Percentiles rank a stretch among this genome's conserved stretches.
Conservation (phyloP, 129 eudicot species). For the Scalesia atractyloides region DNA sequence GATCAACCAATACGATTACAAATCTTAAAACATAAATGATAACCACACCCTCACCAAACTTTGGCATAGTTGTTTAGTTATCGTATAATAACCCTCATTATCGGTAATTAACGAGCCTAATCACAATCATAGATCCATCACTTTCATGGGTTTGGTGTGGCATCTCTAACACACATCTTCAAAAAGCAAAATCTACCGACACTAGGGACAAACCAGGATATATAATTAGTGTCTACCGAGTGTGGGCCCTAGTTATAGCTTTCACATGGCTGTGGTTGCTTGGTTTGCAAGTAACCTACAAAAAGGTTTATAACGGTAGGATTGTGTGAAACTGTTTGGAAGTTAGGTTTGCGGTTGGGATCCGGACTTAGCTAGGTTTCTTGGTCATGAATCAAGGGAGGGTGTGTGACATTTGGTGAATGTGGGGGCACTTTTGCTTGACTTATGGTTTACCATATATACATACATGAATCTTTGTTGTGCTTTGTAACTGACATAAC, state of each 20-base stretch:
- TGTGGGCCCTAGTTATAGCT: constrained; percentile 18
- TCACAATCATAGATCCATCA: constrained; percentile 22
- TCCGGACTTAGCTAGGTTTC: constrained; percentile 24
- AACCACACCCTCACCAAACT: constrained; percentile 23
- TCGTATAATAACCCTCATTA: constrained; percentile 10
- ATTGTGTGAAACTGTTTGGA: constrained; percentile 37
- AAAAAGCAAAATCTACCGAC: constrained; percentile 32
- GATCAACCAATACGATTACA: constrained; percentile 2
- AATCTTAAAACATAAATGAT: constrained; percentile 23
- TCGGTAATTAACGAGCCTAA: constrained; percentile 30
- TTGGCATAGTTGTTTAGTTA: not conserved
- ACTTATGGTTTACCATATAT: constrained; percentile 35
- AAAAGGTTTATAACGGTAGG: constrained; percentile 36
- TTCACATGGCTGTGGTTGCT: constrained; percentile 34
- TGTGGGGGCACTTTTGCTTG: constrained; percentile 44
- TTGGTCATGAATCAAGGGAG: constrained; percentile 42
- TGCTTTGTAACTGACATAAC: constrained; percentile 19
- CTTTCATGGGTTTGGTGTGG: constrained; percentile 39
- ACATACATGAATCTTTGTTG: constrained; percentile 5
- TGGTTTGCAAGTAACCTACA: constrained; percentile 26
- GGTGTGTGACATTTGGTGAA: constrained; percentile 44
- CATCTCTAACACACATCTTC: constrained; percentile 9
- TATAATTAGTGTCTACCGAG: not conserved
- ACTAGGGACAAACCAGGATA: constrained; percentile 21
- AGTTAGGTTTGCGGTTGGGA: constrained; percentile 38